Percentiles rank a stretch among this genome's conserved stretches.
These are phyloP conservation scores for Phalaenopsis aphrodite DNA, from an alignment of 106 monocot genomes.

Conservation along the genomic window DNA sequence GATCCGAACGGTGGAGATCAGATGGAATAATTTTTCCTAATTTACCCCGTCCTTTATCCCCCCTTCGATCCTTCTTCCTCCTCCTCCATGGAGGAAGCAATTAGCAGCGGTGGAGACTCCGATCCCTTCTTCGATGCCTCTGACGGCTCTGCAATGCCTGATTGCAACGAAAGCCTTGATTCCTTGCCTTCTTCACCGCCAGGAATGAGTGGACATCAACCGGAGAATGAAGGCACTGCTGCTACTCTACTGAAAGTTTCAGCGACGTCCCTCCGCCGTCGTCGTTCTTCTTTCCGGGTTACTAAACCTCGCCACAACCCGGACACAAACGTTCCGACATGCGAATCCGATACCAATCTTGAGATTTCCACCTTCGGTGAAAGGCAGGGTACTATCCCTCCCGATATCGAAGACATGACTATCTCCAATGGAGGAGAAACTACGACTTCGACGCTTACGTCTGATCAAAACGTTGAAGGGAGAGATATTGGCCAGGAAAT, in stretches of 20 bases:
- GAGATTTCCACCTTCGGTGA: neutral
- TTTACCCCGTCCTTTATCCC: neutral
- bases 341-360: neutral
- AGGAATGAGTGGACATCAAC: neutral
- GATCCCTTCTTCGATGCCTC: neutral
- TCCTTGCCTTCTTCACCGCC: neutral
- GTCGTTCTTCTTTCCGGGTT: neutral
- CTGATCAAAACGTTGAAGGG: neutral
- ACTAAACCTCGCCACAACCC: neutral
- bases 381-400: neutral
- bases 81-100: neutral
- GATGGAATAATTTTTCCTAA: neutral
- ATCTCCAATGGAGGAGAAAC: neutral
- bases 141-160: neutral
- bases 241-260: neutral
- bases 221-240: neutral
- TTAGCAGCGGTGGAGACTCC: neutral
- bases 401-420: neutral
- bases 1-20: too few relatives aligned
- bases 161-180: neutral
- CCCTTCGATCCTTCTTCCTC: neutral
- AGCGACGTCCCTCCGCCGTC: conserved; percentile 2
- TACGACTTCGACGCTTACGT: conserved; percentile 11
- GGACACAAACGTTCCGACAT: conserved; percentile 1
- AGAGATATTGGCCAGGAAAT: neutral